A percentile compares a stretch with the other conserved stretches of the same genome.
Conservation (phyloP, 768 basidiomycete species). For the Lanmaoa pseudosensibilis region DNA sequence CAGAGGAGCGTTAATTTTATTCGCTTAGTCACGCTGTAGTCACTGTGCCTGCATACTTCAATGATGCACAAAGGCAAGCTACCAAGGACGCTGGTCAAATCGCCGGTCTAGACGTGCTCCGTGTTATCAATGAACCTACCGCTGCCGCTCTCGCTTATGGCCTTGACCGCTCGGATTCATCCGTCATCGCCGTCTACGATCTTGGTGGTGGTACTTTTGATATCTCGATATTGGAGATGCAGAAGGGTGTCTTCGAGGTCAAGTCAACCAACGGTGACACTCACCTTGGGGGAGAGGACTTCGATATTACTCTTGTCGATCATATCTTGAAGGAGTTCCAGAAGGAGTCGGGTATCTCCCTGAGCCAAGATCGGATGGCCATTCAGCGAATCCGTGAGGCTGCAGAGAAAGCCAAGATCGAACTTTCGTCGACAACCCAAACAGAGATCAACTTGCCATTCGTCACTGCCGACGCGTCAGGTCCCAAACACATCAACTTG, state of each 20-base stretch:
- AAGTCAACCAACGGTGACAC: slow-evolving; percentile 99
- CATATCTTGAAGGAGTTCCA: slow-evolving; percentile 90
- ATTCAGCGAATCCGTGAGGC: slow-evolving; percentile 99
- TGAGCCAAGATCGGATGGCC: slow-evolving; percentile 88
- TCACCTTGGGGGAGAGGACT: slow-evolving; percentile 96
- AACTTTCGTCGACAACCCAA: slow-evolving; percentile 90
- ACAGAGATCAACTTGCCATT: slow-evolving; percentile 98
- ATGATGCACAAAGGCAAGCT: slow-evolving; percentile 98
- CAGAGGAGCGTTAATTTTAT: background rate
- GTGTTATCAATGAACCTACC: slow-evolving; percentile 99
- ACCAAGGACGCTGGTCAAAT: slow-evolving; percentile 98
- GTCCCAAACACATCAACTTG: slow-evolving; percentile 95
- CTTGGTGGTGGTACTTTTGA: slow-evolving; percentile 98
- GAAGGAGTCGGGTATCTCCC: slow-evolving; percentile 83
- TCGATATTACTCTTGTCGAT: slow-evolving; percentile 88
- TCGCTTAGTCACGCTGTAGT: slow-evolving; percentile 74
- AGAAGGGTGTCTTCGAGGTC: slow-evolving; percentile 99
- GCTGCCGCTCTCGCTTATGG: slow-evolving; percentile 98
- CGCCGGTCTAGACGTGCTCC: slow-evolving; percentile 94
- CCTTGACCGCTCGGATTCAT: slow-evolving; percentile 77
- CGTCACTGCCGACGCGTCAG: slow-evolving; percentile 93
- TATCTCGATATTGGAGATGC: slow-evolving; percentile 99
- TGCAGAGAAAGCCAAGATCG: slow-evolving; percentile 99
- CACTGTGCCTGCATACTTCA: slow-evolving; percentile 98
- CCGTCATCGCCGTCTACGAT: slow-evolving; percentile 97